A percentile compares a stretch with the other conserved stretches of the same genome.
phyloP scores from a whole-genome alignment of 169 alveolate species.

The Eimeria zaria region DNA sequence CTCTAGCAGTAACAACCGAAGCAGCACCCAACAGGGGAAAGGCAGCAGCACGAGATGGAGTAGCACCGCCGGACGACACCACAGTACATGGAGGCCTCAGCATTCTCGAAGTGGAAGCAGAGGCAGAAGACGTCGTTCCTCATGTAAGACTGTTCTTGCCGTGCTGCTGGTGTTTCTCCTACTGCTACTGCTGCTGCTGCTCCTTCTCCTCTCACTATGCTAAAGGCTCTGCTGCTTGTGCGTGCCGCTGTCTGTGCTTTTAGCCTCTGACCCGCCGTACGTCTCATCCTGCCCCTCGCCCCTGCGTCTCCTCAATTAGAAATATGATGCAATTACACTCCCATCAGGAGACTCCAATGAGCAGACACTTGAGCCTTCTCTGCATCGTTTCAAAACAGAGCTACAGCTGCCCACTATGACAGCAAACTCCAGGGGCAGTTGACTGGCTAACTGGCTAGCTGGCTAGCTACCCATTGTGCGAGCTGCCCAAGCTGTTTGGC shows the following conservation, averaged over 20 bases:
- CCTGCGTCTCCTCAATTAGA: not conserved
- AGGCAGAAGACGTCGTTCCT: not conserved
- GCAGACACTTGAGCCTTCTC: not conserved
- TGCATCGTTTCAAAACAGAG: not conserved
- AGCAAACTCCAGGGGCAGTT: not conserved
- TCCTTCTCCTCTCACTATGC: not conserved
- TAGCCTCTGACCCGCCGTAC: slow-evolving; percentile 26
- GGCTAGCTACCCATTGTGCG: not conserved
- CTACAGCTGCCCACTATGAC: not conserved
- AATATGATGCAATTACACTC: not conserved
- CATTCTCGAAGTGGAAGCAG: slow-evolving; percentile 5
- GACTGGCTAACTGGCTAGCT: not conserved
- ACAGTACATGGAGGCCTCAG: not conserved
- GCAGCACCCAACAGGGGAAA: not conserved
- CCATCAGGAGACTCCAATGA: not conserved
- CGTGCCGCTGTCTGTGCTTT: not conserved
- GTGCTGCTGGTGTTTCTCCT: not conserved
- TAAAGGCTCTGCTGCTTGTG: not conserved
- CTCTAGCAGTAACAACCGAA: not conserved
- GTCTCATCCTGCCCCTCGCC: not conserved
- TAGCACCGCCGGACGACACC: slow-evolving; percentile 16
- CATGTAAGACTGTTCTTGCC: not conserved
- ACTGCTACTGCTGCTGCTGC: not conserved
- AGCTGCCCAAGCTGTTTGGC: slow-evolving; percentile 6
- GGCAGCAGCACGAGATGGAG: not conserved